Evolutionary conservation across 2,329 filamentous ascomycete species (phyloP).

Genomic region (Fusarium tuaranense): DNA sequence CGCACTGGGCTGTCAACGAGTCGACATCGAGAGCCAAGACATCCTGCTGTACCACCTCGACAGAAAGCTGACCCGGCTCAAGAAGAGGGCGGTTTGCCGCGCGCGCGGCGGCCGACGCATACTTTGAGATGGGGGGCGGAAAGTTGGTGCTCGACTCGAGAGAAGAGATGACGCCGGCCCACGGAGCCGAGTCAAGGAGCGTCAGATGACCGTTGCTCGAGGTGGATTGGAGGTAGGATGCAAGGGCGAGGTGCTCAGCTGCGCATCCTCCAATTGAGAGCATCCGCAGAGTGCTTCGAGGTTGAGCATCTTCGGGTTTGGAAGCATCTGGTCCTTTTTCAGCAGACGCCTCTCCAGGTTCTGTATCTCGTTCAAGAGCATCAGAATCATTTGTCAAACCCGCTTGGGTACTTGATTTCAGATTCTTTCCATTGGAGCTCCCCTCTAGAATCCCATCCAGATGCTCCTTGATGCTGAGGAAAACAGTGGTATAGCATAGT

Average conservation of each 20-base stretch:
- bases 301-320: conserved; percentile 14
- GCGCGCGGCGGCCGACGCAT: conserved; percentile 61
- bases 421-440: background rate
- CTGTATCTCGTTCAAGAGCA: background rate
- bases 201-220: conserved; percentile 58
- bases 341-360: background rate
- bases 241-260: conserved; percentile 70
- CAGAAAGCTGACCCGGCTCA: conserved; percentile 50
- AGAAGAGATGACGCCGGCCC: conserved; percentile 71
- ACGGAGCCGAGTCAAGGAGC: conserved; percentile 86
- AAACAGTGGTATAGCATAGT: conserved; percentile 78
- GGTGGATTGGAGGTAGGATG: conserved; percentile 53
- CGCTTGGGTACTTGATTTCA: conserved; percentile 9
- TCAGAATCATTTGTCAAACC: background rate
- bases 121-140: conserved; percentile 62
- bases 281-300: conserved; percentile 48
- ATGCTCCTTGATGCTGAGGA: conserved; percentile 54
- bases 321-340: conserved; percentile 11
- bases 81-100: conserved; percentile 61
- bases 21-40: conserved; percentile 56
- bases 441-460: conserved; percentile 45
- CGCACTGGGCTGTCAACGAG: conserved; percentile 49
- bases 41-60: conserved; percentile 61
- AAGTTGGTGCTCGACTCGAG: conserved; percentile 69
- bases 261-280: conserved; percentile 68